Percentiles rank a stretch among this genome's conserved stretches.
phyloP scores from a whole-genome alignment of 2,329 filamentous ascomycete genomes.

The Rutstroemia sp. region DNA sequence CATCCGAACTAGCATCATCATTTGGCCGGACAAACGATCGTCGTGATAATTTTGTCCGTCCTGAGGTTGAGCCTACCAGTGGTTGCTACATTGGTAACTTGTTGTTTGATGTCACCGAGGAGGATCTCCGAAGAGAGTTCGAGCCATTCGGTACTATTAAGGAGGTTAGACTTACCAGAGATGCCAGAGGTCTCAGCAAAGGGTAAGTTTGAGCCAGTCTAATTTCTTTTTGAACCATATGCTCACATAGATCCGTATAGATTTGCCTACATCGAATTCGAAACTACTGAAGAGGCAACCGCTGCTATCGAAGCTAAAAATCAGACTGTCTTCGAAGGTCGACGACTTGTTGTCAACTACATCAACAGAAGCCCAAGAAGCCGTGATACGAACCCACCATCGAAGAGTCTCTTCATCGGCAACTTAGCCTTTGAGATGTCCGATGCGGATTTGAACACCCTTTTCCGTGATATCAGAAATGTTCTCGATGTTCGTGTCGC shows the following conservation, averaged over 20 bases:
- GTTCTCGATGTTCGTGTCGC: constrained; percentile 73
- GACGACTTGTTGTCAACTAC: constrained; percentile 55
- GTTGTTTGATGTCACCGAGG: constrained; percentile 58
- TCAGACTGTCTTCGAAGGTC: constrained; percentile 54
- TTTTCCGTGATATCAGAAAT: constrained; percentile 65
- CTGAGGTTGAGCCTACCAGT: constrained; percentile 5
- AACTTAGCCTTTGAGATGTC: constrained; percentile 84
- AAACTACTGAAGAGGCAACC: constrained; percentile 42
- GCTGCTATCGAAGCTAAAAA: constrained; percentile 51
- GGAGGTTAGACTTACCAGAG: constrained; percentile 48
- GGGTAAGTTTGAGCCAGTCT: constrained; percentile 42
- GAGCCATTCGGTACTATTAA: constrained; percentile 47
- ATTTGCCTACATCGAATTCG: constrained; percentile 61
- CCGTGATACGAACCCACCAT: constrained; percentile 37
- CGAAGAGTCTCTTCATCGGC: constrained; percentile 70
- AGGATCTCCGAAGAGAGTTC: constrained; percentile 53
- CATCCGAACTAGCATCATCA: constrained; percentile 11
- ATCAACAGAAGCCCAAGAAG: constrained; percentile 24
- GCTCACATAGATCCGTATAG: constrained; percentile 31
- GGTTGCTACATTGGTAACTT: constrained; percentile 60
- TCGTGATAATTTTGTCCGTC: not conserved
- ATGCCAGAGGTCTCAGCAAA: constrained; percentile 58
- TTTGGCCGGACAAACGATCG: not conserved
- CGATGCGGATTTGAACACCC: constrained; percentile 70
- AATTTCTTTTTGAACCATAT: not conserved